Base-by-base conservation (phyloP, 768 basidiomycete genomes). In the Suillus alpinus region DNA sequence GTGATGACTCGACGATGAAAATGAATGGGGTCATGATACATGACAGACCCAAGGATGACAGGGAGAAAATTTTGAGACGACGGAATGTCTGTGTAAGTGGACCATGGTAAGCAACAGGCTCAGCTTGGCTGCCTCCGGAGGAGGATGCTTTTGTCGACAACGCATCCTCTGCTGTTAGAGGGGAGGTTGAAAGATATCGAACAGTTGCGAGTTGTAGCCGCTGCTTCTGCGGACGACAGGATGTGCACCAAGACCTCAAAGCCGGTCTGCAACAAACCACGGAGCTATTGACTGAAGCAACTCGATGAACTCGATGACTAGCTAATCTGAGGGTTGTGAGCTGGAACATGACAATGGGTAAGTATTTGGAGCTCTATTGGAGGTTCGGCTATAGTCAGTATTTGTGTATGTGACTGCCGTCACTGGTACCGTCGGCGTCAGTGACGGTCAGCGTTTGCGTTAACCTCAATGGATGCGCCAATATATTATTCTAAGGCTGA, bases 401-500 rank as follows among this genome's bases (percentile, higher is more conserved):
- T 50, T 31, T 50, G 49, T 18, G 8, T 49, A 29, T 29, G 47
- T 49, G 37, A 37, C 40, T 16, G 40, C 39, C 23, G 20, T 16
- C 34, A 16, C 52, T 29, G 16, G 7, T 10, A 50, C 43, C 20
- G 43, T 26, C 26, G 3, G 26, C n/a, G n/a, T 31, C 37, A 56
- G 18, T 39, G 46, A 46, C 13, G 23, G 13, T n/a, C 34, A 36
- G 34, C 36, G 52, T 53, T 53, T 36, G 36, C 52, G 52, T 37
- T 20, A 39, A 10, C 37, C 36, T 26, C 16, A 16, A 89, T 91
- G 88, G 88, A 92, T 34, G 76, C 84, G 18, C 87, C 87, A 7
- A 85, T 93, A 43, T 89, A 86, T 75, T 94, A 94, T 71, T 84
- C 88, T 13, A 88, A 88, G 64, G 78, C 85, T 34, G 93, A 95